These are phyloP conservation scores for Ustilago cynodontis DNA, from an alignment of 1,284 basidiomycete species.

Conservation along the genomic window DNA sequence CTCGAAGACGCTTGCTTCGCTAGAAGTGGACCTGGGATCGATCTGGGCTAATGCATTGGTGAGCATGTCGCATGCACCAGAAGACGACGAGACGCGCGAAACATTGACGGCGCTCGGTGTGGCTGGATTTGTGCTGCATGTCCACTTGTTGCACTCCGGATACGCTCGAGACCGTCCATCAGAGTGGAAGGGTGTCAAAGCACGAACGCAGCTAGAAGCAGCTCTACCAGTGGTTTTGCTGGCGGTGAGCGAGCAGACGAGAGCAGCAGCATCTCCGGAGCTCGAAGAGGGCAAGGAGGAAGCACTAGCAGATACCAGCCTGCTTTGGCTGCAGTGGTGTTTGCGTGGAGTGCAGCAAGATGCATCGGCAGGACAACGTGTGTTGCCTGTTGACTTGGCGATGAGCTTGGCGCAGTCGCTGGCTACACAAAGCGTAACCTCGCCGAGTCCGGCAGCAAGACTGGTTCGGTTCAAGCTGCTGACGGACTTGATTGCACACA, in stretches of 20 bases:
- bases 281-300: slow-evolving; percentile 40
- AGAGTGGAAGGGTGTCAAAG: slow-evolving; percentile 41
- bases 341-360: slow-evolving; percentile 23
- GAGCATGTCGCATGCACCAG: slow-evolving; percentile 32
- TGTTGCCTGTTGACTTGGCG: slow-evolving; percentile 27
- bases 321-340: slow-evolving; percentile 53
- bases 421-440: slow-evolving; percentile 56
- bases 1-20: slow-evolving; percentile 40
- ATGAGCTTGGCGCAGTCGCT: slow-evolving; percentile 47
- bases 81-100: slow-evolving; percentile 33
- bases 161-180: slow-evolving; percentile 34
- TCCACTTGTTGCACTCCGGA: slow-evolving; percentile 39
- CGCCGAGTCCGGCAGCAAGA: slow-evolving; percentile 41
- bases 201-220: slow-evolving; percentile 37
- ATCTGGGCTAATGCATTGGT: slow-evolving; percentile 39
- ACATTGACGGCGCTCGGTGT: slow-evolving; percentile 32
- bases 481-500: slow-evolving; percentile 22
- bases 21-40: slow-evolving; percentile 36
- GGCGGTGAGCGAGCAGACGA: slow-evolving; percentile 39
- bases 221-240: slow-evolving; percentile 42
- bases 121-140: slow-evolving; percentile 39
- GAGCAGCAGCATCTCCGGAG: slow-evolving; percentile 36
- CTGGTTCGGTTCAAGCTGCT: slow-evolving; percentile 49
- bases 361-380: slow-evolving; percentile 13
- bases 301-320: slow-evolving; percentile 36